Evolutionary conservation across 2,329 filamentous ascomycete species (phyloP).

Genomic region (Claviceps lovelessii): DNA sequence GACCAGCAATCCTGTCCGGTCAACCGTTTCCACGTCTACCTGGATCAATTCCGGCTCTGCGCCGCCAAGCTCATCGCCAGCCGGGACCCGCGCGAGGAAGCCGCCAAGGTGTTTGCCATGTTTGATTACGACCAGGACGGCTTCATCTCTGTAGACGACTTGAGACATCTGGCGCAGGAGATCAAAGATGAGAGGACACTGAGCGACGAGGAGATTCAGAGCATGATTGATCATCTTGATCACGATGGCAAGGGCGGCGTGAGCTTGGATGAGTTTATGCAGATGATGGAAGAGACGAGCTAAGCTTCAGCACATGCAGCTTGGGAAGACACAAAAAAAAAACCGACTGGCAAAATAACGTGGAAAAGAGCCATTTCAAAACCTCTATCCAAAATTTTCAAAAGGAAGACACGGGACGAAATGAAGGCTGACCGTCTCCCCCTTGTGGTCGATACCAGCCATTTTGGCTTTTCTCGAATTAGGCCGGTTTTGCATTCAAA

Average conservation of each 20-base stretch:
- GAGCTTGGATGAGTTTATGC: constrained; percentile 53
- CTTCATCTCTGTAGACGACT: constrained; percentile 74
- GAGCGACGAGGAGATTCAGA: constrained; percentile 79
- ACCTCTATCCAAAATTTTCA: background rate
- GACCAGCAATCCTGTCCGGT: constrained; percentile 27
- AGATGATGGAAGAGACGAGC: constrained; percentile 39
- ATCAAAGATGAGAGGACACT: constrained; percentile 67
- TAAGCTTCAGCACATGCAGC: constrained; percentile 4
- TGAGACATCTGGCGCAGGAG: constrained; percentile 76
- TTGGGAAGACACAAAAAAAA: background rate
- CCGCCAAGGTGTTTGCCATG: constrained; percentile 76
- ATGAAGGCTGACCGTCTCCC: background rate
- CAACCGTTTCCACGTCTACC: constrained; percentile 35
- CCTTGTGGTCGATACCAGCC: background rate
- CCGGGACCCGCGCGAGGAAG: constrained; percentile 81
- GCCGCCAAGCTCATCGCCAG: constrained; percentile 68
- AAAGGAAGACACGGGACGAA: background rate
- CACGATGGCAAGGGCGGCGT: constrained; percentile 78
- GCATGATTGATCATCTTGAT: constrained; percentile 98
- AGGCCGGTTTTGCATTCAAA: background rate
- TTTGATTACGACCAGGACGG: constrained; percentile 92
- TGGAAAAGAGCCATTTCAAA: background rate
- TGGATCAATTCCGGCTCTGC: constrained; percentile 47
- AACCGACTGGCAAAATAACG: background rate
- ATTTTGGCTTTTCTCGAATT: background rate